phyloP scores from a whole-genome alignment of 2,329 filamentous ascomycete species.

The Alternaria tenuissima region DNA sequence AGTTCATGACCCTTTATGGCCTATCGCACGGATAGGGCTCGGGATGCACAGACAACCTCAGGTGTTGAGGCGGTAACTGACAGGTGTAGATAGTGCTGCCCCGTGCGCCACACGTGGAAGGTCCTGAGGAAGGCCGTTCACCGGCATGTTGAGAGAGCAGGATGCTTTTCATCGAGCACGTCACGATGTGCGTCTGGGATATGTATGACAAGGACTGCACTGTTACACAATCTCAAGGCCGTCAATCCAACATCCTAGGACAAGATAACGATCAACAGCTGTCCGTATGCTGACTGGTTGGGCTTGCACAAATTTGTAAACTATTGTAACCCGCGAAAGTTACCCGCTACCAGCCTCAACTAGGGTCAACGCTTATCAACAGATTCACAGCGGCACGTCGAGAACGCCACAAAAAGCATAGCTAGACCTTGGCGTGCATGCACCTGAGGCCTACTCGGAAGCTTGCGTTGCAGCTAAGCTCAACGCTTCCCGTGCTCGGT shows the following conservation, averaged over 20 bases:
- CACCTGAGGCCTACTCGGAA: background rate
- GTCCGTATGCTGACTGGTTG: background rate
- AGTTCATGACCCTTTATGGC: slow-evolving; percentile 2
- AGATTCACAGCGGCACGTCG: background rate
- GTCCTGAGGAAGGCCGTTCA: background rate
- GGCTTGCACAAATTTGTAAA: background rate
- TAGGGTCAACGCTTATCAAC: slow-evolving; percentile 7
- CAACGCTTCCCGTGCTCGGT: slow-evolving; percentile 6
- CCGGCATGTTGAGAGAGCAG: slow-evolving; percentile 5
- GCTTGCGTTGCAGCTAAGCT: slow-evolving; percentile 2
- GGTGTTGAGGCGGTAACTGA: background rate
- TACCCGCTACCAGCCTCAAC: background rate
- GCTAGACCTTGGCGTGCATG: background rate
- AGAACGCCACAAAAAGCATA: slow-evolving; percentile 10
- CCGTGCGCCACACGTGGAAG: slow-evolving; percentile 8
- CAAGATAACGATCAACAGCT: slow-evolving; percentile 10
- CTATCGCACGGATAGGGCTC: background rate
- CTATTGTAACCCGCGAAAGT: background rate
- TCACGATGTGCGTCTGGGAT: slow-evolving; percentile 6
- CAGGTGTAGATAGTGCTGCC: background rate
- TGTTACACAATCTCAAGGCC: background rate
- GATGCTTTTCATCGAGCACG: slow-evolving; percentile 8
- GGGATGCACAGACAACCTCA: background rate
- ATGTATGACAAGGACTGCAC: background rate
- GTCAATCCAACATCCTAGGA: background rate